Evolutionary conservation across 2,329 filamentous ascomycete genomes (phyloP), one percentile per base, ranked within the genome.

Genomic region (Pyrenochaeta sp.): DNA sequence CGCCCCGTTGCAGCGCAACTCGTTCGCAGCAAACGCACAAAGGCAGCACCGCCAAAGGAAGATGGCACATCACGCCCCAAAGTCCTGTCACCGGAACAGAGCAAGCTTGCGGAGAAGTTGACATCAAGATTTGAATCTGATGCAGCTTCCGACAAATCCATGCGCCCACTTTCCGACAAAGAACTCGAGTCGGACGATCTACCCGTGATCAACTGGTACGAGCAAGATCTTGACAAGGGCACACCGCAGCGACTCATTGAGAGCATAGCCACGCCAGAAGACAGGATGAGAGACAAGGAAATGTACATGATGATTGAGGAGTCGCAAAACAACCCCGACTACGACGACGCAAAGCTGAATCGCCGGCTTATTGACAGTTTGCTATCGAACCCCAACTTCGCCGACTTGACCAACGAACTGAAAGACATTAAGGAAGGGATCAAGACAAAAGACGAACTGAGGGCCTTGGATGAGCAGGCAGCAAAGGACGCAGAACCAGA

Each of bases 381-480:
- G n/a, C 65, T 74, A 27, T 18, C 45, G 14, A 58, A 74, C 36
- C 72, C 71, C 9, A 66, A 63, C 10, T 73, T 72, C 45, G 63
- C 61, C 9, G 63, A 71, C 29, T 37, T 74, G 42, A 55, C 66
- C 4, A 59, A 69, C 12, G 64, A 64, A 37, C 56, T 74, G 31
- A 61, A 61, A 43, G 62, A 63, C 7, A 63, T 74, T 40, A 74
- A 70, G 51, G 39, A 49, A 15, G 45, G 49, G 21, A 63, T 72
- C 35, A 56, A 58, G 51, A 54, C 60, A 2, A 61, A 52, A 21
- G 61, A 61, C 32, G 63, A 71, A 45, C 29, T 52, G 9, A 40
- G 43, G 23, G 51, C 45, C 7, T 12, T 59, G 12, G 59, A 66
- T 12, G 40, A 59, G 32, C 33, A 52, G 49, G 35, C 45, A 4